Evolutionary conservation across 345 rosid genomes (phyloP).

Genomic region (Brassica carinata): DNA sequence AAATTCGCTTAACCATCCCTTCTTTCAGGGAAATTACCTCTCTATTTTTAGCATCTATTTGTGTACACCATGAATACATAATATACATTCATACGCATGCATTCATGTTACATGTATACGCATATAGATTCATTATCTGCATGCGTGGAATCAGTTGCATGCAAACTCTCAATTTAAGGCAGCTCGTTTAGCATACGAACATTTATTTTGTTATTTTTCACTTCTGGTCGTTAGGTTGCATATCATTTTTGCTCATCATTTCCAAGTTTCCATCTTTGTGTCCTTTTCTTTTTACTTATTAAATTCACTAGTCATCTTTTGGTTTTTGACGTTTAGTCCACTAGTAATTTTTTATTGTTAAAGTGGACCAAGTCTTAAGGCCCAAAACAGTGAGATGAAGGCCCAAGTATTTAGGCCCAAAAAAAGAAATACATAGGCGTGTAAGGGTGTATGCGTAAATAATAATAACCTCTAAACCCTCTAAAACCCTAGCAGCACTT

Average conservation of each 20-base stretch:
- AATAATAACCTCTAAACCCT: slow-evolving; percentile 18
- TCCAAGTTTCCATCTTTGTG: no score
- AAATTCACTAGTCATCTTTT: no score
- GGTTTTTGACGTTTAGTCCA: no score
- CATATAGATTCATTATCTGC: background rate
- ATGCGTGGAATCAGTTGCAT: background rate
- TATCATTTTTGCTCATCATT: no score
- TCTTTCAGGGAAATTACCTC: background rate
- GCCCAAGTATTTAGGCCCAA: background rate
- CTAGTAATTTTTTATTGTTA: no score
- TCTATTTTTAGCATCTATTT: slow-evolving; percentile 26
- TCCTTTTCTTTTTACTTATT: no score
- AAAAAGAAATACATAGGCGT: background rate
- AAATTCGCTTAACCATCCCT: slow-evolving; percentile 34
- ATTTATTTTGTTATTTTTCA: background rate
- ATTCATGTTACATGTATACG: background rate
- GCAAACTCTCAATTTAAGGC: background rate
- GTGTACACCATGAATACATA: background rate
- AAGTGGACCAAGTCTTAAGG: background rate
- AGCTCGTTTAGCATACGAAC: background rate
- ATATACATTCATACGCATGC: background rate
- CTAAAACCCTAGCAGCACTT: slow-evolving; percentile 35
- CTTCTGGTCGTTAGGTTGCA: background rate
- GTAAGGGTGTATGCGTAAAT: background rate
- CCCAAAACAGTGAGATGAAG: background rate